Percentiles rank a stretch among this genome's conserved stretches.
Evolutionary conservation across 768 basidiomycete genomes (phyloP).

Genomic region (Russula ochroleuca): DNA sequence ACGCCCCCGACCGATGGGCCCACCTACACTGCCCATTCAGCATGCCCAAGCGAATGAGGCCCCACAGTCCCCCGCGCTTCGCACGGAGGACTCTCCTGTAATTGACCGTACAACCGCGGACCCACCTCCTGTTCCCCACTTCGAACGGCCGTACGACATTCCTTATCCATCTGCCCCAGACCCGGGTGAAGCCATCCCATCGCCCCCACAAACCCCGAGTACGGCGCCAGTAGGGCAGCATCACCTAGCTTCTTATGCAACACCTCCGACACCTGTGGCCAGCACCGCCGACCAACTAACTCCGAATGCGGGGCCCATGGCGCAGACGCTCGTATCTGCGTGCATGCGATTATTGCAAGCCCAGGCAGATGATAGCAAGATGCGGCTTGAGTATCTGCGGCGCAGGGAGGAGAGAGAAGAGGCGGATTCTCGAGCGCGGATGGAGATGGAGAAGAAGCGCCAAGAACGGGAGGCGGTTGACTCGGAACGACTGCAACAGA

Average conservation of each 20-base stretch:
- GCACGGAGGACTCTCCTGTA: constrained; percentile 22
- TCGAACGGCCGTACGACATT: constrained; percentile 25
- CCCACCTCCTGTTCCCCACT: constrained; percentile 24
- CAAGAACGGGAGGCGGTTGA: constrained; percentile 55
- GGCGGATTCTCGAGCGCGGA: constrained; percentile 47
- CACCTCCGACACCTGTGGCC: constrained; percentile 20
- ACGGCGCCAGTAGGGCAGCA: constrained; percentile 22
- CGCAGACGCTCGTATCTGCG: constrained; percentile 53
- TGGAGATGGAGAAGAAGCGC: constrained; percentile 50
- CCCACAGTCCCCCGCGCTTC: constrained; percentile 21
- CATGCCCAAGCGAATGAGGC: constrained; percentile 22
- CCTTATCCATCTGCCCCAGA: constrained; percentile 21
- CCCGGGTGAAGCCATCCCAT: constrained; percentile 25
- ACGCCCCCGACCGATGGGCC: constrained; percentile 26
- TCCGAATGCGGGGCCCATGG: constrained; percentile 45
- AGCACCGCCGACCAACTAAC: constrained; percentile 39
- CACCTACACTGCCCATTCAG: constrained; percentile 20
- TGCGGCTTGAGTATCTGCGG: constrained; percentile 65
- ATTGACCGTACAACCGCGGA: constrained; percentile 20
- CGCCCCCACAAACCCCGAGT: constrained; percentile 28
- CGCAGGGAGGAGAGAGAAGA: constrained; percentile 68
- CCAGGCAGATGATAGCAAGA: constrained; percentile 64
- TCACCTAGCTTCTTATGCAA: constrained; percentile 10
- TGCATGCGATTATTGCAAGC: constrained; percentile 59
- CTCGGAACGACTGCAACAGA: constrained; percentile 50